Evolutionary conservation across 2,329 filamentous ascomycete species (phyloP).

Genomic region (Aurifilum marmelostoma): DNA sequence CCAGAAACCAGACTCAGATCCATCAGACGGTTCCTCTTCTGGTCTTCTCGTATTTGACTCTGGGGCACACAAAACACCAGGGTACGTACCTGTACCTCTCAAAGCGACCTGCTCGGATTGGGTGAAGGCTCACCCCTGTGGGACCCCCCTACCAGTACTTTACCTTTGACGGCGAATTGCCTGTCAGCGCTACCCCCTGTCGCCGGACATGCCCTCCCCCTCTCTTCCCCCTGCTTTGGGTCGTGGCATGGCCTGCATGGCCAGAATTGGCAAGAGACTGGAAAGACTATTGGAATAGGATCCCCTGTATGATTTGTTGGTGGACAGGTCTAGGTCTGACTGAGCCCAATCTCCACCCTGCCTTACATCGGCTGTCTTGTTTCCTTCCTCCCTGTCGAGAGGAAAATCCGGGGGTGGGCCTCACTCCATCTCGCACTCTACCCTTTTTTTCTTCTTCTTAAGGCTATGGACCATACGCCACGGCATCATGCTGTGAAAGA

Average conservation of each 20-base stretch:
- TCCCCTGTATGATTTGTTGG: background rate
- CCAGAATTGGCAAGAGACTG: background rate
- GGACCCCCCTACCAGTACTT: background rate
- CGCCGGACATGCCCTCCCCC: background rate
- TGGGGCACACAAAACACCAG: background rate
- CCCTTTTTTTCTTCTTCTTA: too few relatives aligned
- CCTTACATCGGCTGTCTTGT: background rate
- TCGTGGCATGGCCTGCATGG: background rate
- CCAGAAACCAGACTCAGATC: background rate
- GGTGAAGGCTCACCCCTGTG: background rate
- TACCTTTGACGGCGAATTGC: background rate
- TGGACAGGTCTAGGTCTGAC: background rate
- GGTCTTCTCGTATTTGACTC: background rate
- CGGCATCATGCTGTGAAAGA: background rate
- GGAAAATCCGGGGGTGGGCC: slow-evolving; percentile 13
- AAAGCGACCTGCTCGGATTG: slow-evolving; percentile 2
- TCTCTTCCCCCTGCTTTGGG: background rate
- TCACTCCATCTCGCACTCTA: background rate
- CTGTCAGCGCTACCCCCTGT: background rate
- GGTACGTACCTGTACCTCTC: background rate
- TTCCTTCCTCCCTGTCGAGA: too few relatives aligned
- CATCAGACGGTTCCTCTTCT: background rate
- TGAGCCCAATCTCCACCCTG: background rate
- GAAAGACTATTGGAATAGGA: background rate
- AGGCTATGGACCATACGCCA: too few relatives aligned